Evolutionary conservation across 2,329 filamentous ascomycete genomes (phyloP).

Genomic region (Xylariaceae sp.): DNA sequence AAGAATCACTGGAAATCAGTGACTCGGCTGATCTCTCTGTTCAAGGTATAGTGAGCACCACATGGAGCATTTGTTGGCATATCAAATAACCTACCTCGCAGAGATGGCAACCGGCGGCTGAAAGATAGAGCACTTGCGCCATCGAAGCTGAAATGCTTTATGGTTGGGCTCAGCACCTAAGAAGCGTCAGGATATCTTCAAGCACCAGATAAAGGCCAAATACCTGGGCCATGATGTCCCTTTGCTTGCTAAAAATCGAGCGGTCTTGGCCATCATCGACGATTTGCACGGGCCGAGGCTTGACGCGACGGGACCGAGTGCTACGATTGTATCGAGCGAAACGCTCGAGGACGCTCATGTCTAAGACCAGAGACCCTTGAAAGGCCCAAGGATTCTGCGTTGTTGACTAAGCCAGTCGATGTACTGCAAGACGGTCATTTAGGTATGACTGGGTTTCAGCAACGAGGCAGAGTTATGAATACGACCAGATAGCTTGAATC

Average conservation of each 20-base stretch:
- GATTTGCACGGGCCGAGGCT: conserved; percentile 17
- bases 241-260: conserved; percentile 19
- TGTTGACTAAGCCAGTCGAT: no score
- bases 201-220: neutral
- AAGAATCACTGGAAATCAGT: conserved; percentile 11
- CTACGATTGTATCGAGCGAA: conserved; percentile 21
- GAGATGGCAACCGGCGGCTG: conserved; percentile 15
- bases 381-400: no score
- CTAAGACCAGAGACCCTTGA: no score
- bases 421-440: no score
- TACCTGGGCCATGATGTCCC: conserved; percentile 26
- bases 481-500: no score
- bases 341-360: conserved; percentile 23
- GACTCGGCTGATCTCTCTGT: conserved; percentile 3
- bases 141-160: conserved; percentile 25
- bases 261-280: conserved; percentile 18
- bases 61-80: neutral
- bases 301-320: conserved; percentile 4
- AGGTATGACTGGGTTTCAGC: no score
- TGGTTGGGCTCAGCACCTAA: conserved; percentile 26
- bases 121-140: conserved; percentile 16
- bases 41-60: neutral
- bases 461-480: no score
- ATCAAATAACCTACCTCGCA: conserved; percentile 15
- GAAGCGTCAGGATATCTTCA: neutral